Base-by-base conservation (phyloP, 495 filamentous ascomycete species). In the Parachaetomium inaequale region DNA sequence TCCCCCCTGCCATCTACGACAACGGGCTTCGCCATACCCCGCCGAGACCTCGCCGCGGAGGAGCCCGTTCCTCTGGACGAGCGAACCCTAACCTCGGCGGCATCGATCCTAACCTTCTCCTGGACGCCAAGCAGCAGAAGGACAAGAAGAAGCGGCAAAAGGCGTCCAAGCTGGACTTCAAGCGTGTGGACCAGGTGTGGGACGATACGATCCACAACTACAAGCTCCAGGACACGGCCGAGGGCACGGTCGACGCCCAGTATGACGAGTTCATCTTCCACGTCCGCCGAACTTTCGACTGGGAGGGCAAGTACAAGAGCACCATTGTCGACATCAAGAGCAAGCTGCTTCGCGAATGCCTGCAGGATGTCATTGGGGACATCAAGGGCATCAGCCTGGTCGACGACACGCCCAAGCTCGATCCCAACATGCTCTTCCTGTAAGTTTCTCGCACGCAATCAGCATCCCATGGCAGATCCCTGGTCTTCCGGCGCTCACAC, bases 241-340 rank as follows among this genome's bases (percentile, higher is more conserved):
- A 93, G 62, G 85, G 89, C 58, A 76, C 81, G 2, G 82, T 84
- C 55, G 86, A 85, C 28, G 84, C 90, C 42, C 87, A 94, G 65
- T 95, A 91, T 70, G 87, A 93, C 65, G 84, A 93, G 61, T 94
- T 88, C 70, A 81, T 93, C 47, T 96, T 96, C 75, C 91, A 89
- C 32, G 89, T 96, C 12, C 85, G 92, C 43, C 85, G 92, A 58
- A 88, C 85, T 54, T 95, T 96, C 68, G 86, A 92, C 69, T 93
- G 88, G 86, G 89, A 96, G 67, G 90, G 91, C 65, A 93, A 93
- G 68, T 93, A 92, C 69, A 77, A 83, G 61, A 82, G 86, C 31
- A 94, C 90, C 0, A 55, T 87, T 26, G 84, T 96, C 38, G 90
- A 96, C 67, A 89, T 96, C 74, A 96, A 95, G 75, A 93, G 90